phyloP scores from a whole-genome alignment of 257 asterid species.

The Agastache rugosa region DNA sequence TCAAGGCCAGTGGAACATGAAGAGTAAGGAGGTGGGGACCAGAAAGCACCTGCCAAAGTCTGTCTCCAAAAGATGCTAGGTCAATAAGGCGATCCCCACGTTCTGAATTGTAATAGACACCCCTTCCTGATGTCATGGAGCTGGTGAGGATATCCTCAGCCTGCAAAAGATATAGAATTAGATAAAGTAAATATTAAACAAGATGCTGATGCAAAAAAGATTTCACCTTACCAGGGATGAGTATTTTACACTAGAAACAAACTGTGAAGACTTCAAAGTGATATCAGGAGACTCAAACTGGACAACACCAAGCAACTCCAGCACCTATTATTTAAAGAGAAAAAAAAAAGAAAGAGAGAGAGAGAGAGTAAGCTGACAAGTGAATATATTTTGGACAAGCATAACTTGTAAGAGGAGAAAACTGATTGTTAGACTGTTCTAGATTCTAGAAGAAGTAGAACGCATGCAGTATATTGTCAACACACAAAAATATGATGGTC shows the following conservation, averaged over 20 bases:
- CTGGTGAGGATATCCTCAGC: slow-evolving; percentile 83
- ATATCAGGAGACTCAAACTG: slow-evolving; percentile 85
- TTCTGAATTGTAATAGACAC: slow-evolving; percentile 82
- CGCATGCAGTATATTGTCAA: not conserved
- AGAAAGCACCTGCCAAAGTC: slow-evolving; percentile 85
- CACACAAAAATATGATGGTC: not conserved
- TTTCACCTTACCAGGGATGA: slow-evolving; percentile 73
- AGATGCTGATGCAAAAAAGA: slow-evolving; percentile 15
- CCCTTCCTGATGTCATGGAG: slow-evolving; percentile 62
- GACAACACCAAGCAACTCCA: slow-evolving; percentile 84
- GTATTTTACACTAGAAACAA: slow-evolving; percentile 65
- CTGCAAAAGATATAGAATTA: slow-evolving; percentile 48
- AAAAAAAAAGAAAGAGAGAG: slow-evolving; percentile 1
- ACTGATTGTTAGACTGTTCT: not conserved
- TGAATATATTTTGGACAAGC: not conserved
- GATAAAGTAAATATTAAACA: slow-evolving; percentile 16
- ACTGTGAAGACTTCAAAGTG: slow-evolving; percentile 67
- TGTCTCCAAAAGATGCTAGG: slow-evolving; percentile 78
- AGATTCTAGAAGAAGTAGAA: not conserved
- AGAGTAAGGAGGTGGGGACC: slow-evolving; percentile 13
- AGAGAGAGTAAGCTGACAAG: not conserved
- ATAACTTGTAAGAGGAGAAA: no score
- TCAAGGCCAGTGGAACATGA: not conserved
- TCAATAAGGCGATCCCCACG: slow-evolving; percentile 96
- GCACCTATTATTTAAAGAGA: slow-evolving; percentile 47